Conservation (phyloP, 495 filamentous ascomycete genomes). For the Hypoxylon subgilvum region DNA sequence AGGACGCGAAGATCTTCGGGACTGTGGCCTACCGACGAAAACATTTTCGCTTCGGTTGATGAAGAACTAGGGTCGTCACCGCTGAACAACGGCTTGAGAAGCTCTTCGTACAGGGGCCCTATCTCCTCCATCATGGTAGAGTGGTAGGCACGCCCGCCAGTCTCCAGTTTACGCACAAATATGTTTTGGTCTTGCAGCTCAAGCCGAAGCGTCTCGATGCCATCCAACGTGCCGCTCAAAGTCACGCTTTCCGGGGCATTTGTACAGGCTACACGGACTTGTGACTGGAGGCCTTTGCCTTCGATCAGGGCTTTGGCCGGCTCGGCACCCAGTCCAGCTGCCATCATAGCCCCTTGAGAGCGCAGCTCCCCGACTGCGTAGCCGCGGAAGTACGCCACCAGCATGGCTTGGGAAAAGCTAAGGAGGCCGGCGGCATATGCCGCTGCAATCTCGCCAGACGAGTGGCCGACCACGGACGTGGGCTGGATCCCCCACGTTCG, state of each 20-base stretch:
- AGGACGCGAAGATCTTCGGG: no score
- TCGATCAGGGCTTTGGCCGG: conserved; percentile 26
- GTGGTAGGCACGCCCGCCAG: conserved; percentile 52
- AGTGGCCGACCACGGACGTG: conserved; percentile 62
- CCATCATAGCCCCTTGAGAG: conserved; percentile 53
- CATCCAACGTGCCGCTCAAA: conserved; percentile 50
- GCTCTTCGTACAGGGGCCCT: conserved; percentile 2
- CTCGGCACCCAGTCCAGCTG: conserved; percentile 47
- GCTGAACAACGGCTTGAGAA: no score
- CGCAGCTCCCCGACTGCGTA: conserved; percentile 43
- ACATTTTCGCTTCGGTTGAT: no score
- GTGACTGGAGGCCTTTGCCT: neutral
- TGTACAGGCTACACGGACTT: conserved; percentile 54
- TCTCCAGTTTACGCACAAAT: conserved; percentile 19
- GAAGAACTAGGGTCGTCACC: no score
- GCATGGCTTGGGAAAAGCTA: conserved; percentile 54
- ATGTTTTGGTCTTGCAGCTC: neutral
- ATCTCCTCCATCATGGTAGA: conserved; percentile 51
- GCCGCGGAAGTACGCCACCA: conserved; percentile 54
- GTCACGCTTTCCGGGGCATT: conserved; percentile 58
- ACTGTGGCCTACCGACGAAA: no score
- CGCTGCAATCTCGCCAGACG: conserved; percentile 66
- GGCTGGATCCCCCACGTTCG: conserved; percentile 56
- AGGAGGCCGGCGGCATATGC: conserved; percentile 55
- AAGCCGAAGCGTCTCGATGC: conserved; percentile 38